phyloP scores from a whole-genome alignment of 2,329 filamentous ascomycete genomes.

The Sclerotiophoma versabilis region DNA sequence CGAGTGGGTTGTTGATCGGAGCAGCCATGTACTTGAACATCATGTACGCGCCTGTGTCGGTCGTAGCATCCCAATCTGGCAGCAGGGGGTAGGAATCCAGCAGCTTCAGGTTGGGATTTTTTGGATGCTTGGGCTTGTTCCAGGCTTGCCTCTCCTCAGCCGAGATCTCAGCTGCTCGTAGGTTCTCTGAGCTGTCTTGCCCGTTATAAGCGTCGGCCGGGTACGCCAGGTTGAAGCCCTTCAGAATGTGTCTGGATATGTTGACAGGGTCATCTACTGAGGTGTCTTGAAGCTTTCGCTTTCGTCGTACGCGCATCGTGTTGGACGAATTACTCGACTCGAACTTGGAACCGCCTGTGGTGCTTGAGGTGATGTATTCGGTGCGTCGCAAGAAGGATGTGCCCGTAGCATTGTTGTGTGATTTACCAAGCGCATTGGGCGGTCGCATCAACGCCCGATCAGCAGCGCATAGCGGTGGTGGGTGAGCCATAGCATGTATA shows the following conservation, averaged over 20 bases:
- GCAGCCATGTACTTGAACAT: conserved; percentile 68
- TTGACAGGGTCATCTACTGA: conserved; percentile 66
- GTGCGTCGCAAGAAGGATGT: conserved; percentile 95
- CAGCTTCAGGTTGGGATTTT: conserved; percentile 63
- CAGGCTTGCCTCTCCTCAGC: conserved; percentile 65
- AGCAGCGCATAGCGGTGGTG: conserved; percentile 77
- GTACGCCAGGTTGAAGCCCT: conserved; percentile 71
- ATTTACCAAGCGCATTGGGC: conserved; percentile 84
- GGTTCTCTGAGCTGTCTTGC: conserved; percentile 64
- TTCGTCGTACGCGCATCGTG: conserved; percentile 51
- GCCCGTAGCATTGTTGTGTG: conserved; percentile 74
- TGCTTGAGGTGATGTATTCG: conserved; percentile 80
- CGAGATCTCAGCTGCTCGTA: conserved; percentile 62
- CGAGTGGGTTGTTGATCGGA: conserved; percentile 58
- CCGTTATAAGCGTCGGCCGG: conserved; percentile 70
- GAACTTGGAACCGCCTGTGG: conserved; percentile 52
- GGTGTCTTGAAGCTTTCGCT: conserved; percentile 46
- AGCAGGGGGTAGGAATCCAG: conserved; percentile 67
- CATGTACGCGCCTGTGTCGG: conserved; percentile 65
- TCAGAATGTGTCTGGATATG: conserved; percentile 66
- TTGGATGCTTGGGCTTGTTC: conserved; percentile 66
- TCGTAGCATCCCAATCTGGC: conserved; percentile 67
- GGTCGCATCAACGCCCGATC: conserved; percentile 85
- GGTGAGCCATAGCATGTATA: conserved; percentile 78
- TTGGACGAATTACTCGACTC: conserved; percentile 60